Evolutionary conservation across 805 yeast genomes (phyloP).

Genomic region (Yarrowia keelungensis): DNA sequence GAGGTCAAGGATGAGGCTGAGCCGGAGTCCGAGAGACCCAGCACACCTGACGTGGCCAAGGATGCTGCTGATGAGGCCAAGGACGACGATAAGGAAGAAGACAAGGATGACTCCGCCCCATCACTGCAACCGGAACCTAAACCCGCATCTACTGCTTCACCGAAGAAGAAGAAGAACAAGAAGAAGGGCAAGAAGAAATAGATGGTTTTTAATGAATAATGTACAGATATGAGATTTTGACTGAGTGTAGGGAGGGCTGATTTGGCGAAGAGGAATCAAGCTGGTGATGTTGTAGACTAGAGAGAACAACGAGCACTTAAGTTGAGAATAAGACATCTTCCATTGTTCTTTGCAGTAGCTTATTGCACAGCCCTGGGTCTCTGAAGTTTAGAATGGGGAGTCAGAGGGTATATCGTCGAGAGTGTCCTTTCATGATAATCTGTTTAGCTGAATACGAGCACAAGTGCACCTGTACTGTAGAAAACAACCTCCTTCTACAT

Average conservation of each 20-base stretch:
- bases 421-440: no score
- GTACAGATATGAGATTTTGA: not conserved
- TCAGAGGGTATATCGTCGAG: no score
- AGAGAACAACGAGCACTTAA: no score
- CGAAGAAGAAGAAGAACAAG: conserved; percentile 36
- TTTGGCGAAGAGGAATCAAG: no score
- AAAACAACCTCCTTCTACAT: no score
- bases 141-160: conserved; percentile 17
- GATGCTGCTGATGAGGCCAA: not conserved
- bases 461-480: no score
- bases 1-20: not conserved
- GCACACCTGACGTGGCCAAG: conserved; percentile 7
- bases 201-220: conserved; percentile 18
- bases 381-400: no score
- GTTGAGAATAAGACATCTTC: no score
- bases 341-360: not conserved
- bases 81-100: not conserved
- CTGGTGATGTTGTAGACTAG: no score
- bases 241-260: no score
- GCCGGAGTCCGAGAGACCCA: not conserved
- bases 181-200: conserved; percentile 35
- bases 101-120: conserved; percentile 19
- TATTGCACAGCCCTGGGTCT: not conserved
- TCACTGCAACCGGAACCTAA: conserved; percentile 4
- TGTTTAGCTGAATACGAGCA: no score